Evolutionary conservation across 2,329 filamentous ascomycete species (phyloP), one percentile per base, ranked within the genome.

Genomic region (Nemania serpens): DNA sequence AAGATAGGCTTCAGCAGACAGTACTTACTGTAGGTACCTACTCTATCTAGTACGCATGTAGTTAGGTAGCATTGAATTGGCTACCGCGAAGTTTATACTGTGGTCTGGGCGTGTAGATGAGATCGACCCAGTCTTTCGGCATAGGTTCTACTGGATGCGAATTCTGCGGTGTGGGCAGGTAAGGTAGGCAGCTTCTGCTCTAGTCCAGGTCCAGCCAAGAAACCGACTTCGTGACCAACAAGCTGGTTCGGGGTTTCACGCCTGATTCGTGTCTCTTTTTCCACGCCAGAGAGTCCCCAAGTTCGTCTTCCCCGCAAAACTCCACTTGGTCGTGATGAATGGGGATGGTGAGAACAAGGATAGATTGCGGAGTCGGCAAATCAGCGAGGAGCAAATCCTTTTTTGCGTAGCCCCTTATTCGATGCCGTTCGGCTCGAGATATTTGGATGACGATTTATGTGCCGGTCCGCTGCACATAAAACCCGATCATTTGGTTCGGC

Each of bases 291-390:
- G 53, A 58, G 25, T 18, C 39, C 50, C 48, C 57, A 60, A 22
- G 29, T 53, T 41, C 36, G 20, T 56, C 56, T 60, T 52, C 60
- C 62, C 62, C 62, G 56, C 62, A 62, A 60, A 58, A 36, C 48
- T 49, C 58, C 52, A 55, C 52, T 52, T 13, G 36, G 36, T 18
- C 41, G 39, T 41, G 45, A 45, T 55, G 47, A 48, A 53, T 39
- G 34, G 55, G 51, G 37, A 57, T 53, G 43, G 47, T 34, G 42
- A 59, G 20, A 22, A 37, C 59, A 48, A 55, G 59, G 62, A 46
- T 56, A 20, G 18, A 15, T 29, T 18, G 43, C 22, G 20, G 13
- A 45, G 41, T 36, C 37, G 56, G 18, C 62, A 49, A 65, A 65
- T 65, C 60, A 62, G 47, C 49, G 25, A 43, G 22, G 34, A 46